Evolutionary conservation across 306 rosid genomes (phyloP).

Genomic region (Prunus campanulata): DNA sequence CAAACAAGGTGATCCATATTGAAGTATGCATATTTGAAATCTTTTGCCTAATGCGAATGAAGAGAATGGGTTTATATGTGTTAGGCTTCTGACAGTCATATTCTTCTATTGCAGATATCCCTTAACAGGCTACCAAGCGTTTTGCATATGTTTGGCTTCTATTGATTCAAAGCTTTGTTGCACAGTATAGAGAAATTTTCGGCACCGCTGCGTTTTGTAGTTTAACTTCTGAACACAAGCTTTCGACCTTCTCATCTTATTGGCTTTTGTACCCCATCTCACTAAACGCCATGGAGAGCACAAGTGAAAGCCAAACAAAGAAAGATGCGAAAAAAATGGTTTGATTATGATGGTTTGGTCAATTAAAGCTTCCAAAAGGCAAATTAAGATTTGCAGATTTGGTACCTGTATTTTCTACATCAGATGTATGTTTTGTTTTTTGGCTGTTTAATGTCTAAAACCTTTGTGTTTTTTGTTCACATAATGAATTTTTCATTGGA

Average conservation of each 20-base stretch:
- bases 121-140: constrained; percentile 95
- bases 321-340: too few species aligned
- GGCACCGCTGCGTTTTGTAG: constrained; percentile 16
- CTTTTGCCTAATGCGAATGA: not conserved
- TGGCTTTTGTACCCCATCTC: not conserved
- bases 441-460: too few species aligned
- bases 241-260: not conserved
- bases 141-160: constrained; percentile 84
- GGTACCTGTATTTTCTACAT: too few species aligned
- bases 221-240: constrained; percentile 60
- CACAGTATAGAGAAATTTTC: constrained; percentile 35
- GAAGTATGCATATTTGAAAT: not conserved
- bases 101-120: constrained; percentile 61
- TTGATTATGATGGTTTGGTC: too few species aligned
- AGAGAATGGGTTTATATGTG: not conserved
- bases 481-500: too few species aligned
- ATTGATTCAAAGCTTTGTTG: constrained; percentile 91
- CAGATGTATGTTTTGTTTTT: too few species aligned
- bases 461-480: too few species aligned
- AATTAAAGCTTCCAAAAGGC: too few species aligned
- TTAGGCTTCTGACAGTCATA: not conserved
- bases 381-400: too few species aligned
- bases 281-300: not conserved
- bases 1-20: not conserved
- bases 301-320: not conserved